Evolutionary conservation across 495 filamentous ascomycete genomes (phyloP).

Genomic region (Choiromyces venosus): DNA sequence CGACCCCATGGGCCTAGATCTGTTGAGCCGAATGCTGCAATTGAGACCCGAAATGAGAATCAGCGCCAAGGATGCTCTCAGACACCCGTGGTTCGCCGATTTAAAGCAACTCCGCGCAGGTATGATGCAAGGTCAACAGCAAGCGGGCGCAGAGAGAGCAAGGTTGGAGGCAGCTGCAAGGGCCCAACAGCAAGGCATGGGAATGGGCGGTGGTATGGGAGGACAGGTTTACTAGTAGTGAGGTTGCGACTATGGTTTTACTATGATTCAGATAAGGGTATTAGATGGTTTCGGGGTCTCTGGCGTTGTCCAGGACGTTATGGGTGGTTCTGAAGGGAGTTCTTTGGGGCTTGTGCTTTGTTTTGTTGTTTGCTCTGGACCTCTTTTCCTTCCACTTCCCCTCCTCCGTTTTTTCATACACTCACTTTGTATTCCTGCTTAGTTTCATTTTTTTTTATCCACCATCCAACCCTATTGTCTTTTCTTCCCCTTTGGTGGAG

Average conservation of each 20-base stretch:
- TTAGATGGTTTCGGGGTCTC: conserved; percentile 13
- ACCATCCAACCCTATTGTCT: background rate
- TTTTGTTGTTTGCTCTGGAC: conserved; percentile 6
- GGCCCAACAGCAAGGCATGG: conserved; percentile 46
- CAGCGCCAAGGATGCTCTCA: conserved; percentile 72
- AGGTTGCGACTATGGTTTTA: background rate
- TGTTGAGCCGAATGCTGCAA: conserved; percentile 85
- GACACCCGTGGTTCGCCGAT: conserved; percentile 78
- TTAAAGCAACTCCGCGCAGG: conserved; percentile 36
- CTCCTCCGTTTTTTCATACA: too few species aligned
- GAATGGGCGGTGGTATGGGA: conserved; percentile 32
- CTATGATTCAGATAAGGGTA: background rate
- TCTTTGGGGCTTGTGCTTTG: conserved; percentile 15
- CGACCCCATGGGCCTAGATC: conserved; percentile 75
- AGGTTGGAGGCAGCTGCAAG: conserved; percentile 51
- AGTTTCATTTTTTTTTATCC: background rate
- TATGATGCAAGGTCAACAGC: conserved; percentile 31
- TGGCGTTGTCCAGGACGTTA: conserved; percentile 20
- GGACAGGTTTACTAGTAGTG: conserved; percentile 22
- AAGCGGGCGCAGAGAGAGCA: conserved; percentile 32
- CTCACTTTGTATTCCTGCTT: background rate
- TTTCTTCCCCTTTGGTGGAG: background rate
- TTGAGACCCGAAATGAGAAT: conserved; percentile 87
- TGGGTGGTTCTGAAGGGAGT: conserved; percentile 12
- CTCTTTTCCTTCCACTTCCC: background rate